Base-by-base conservation (phyloP, 1,139 yeast genomes). In the Pichia kudriavzevii region DNA sequence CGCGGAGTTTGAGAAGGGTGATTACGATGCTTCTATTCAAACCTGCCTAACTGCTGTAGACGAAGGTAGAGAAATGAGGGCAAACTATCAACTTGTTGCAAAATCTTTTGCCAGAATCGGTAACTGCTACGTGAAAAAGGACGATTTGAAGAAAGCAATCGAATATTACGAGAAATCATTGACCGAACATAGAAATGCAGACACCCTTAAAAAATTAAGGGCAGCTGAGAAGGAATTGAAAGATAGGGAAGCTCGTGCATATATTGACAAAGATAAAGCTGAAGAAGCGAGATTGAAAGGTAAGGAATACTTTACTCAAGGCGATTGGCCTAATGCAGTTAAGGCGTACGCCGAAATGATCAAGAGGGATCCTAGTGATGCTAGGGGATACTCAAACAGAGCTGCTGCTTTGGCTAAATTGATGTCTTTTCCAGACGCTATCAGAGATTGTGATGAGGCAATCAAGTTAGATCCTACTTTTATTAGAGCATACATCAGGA, bases 171-270 rank as follows among this genome's bases (percentile, higher is more conserved):
- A 88, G 63, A 85, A 83, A 61, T 82, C 97, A 2, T 71, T 93
- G 55, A 93, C 98, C 29, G 99, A 93, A 66, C 95, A 87, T 63
- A 80, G 99, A 66, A 85, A 95, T 19, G 95, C 98, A 12, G 97
- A 88, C 42, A 84, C 84, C 21, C 72, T 93, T 53, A 78, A 75
- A 52, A 93, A 91, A 64, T 73, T 93, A 56, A 80, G 97, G 64
- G 61, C 77, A 16, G 72, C 95, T 30, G 97, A 91, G 64, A 83
- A 83, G 61, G 85, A 81, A 51, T 69, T 84, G 47, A 88, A 91
- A 64, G 67, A 67, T 39, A 70, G 72, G 54, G 95, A 87, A 62
- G 75, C 83, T 26, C 72, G 74, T 49, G 75, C 79, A 26, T 91
- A 88, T 60, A 63, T 88, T 46, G 80, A 87, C 59, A 94, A 95